A percentile compares a stretch with the other conserved stretches of the same genome.
phyloP scores from a whole-genome alignment of 768 basidiomycete species.

The Collybiopsis confluens region DNA sequence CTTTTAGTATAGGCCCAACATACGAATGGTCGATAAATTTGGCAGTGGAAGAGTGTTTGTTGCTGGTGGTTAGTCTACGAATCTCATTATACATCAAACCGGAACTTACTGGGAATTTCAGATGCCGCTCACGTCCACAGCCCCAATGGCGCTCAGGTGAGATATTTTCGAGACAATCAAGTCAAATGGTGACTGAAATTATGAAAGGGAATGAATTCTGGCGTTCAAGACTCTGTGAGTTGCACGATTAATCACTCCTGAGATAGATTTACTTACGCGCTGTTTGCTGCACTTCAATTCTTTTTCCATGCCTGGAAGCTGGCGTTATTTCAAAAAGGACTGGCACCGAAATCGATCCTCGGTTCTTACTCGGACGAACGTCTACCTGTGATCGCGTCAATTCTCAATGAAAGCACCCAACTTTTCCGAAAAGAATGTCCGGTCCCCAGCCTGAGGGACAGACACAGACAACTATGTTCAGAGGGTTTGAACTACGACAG shows the following conservation, averaged over 20 bases:
- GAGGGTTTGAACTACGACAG: constrained; percentile 23
- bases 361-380: constrained; percentile 40
- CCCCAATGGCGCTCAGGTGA: constrained; percentile 37
- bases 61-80: constrained; percentile 35
- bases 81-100: too few species aligned
- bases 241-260: too few species aligned
- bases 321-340: constrained; percentile 33
- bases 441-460: too few species aligned
- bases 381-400: constrained; percentile 36
- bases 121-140: constrained; percentile 48
- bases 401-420: too few species aligned
- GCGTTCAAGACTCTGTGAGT: constrained; percentile 35
- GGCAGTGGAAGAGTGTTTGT: constrained; percentile 45
- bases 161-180: too few species aligned
- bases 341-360: constrained; percentile 31
- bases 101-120: too few species aligned
- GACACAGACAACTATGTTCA: not conserved
- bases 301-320: constrained; percentile 37
- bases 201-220: too few species aligned
- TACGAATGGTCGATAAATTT: too few species aligned
- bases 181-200: constrained; percentile 8
- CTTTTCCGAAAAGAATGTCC: constrained; percentile 18
- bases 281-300: not conserved
- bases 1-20: constrained; percentile 34
- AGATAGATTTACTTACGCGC: too few species aligned